Base-by-base conservation (phyloP, 2,329 filamentous ascomycete genomes). In the Nemania serpens region DNA sequence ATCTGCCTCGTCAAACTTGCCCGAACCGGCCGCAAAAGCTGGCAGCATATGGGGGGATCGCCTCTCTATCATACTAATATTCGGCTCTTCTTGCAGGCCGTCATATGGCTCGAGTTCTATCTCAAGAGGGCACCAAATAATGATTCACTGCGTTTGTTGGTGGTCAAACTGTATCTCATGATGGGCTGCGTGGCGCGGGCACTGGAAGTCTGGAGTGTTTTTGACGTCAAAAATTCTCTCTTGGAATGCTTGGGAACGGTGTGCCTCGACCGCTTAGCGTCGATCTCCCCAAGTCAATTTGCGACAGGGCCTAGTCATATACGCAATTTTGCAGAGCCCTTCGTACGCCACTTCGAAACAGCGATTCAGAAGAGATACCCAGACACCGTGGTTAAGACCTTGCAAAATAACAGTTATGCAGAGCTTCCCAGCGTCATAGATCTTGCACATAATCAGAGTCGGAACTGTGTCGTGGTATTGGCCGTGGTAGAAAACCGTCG, bases 171-270 rank as follows among this genome's bases (percentile, higher is more conserved):
- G 2, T 82, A 84, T 52, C 73, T 84, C 10, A 70, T 80, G 3
- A 73, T 85, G 6, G 84, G 84, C 7, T 82, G 81, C 12, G 77
- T 77, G 0, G 75, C 79, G 1, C 76, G 77, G 17, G 81, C 81
- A 0, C 74, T 78, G 22, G 70, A 79, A 36, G 71, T 83, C 2
- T 86, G 83, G 82, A 74, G 77, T 11, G 76, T 76, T 0, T 75
- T 85, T 10, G 82, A 79, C 2, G 79, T 87, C 1, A 87, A 87
- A 71, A 79, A 84, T 20, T 83, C 82, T 0, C 82, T 85, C 29
- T 79, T 84, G n/a, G 83, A 86, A 63, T 81, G 83, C 0, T 75
- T 87, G 0, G 82, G 77, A 2, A 80, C 83, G 0, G 73, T 84
- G 1, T 84, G 84, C 60, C 81, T 82, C 61, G 84, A 87, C 67